Percentiles rank a stretch among this genome's conserved stretches.
These are phyloP conservation scores for Spathaspora hagerdaliae DNA, from an alignment of 805 yeast species.

Conservation along the genomic window DNA sequence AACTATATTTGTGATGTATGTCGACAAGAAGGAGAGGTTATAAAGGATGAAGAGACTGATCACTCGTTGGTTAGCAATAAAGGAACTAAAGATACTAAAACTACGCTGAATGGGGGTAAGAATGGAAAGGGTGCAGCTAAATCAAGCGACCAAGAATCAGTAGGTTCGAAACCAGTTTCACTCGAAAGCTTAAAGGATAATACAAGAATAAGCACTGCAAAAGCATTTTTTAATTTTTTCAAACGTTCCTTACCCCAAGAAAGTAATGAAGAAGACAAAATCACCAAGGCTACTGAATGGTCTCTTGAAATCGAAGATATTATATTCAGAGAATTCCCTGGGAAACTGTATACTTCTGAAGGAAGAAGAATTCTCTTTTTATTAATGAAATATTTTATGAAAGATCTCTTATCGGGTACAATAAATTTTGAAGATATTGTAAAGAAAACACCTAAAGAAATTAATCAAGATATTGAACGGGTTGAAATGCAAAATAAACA, in stretches of 20 bases:
- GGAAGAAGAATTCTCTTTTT: constrained; percentile 64
- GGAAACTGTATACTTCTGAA: constrained; percentile 56
- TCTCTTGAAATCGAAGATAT: constrained; percentile 51
- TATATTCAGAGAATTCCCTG: constrained; percentile 35
- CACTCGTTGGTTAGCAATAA: background rate
- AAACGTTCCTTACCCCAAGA: constrained; percentile 29
- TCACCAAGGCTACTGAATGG: constrained; percentile 39
- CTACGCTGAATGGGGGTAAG: background rate
- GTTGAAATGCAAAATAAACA: constrained; percentile 8
- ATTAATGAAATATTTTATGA: constrained; percentile 38
- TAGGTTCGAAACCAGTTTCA: constrained; percentile 3
- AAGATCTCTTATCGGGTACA: constrained; percentile 50
- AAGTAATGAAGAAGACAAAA: constrained; percentile 18
- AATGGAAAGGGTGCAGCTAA: background rate
- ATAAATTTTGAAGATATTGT: constrained; percentile 59
- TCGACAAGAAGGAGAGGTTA: constrained; percentile 3
- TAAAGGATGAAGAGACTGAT: background rate
- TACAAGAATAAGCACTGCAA: constrained; percentile 46
- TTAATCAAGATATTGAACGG: constrained; percentile 71
- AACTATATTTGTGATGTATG: constrained; percentile 55
- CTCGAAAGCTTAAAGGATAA: constrained; percentile 21
- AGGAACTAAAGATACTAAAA: background rate
- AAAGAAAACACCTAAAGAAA: constrained; percentile 64
- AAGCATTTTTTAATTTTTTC: constrained; percentile 48
- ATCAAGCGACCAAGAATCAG: background rate